Evolutionary conservation across 495 filamentous ascomycete species (phyloP).

Genomic region (Penicillium verhagenii): DNA sequence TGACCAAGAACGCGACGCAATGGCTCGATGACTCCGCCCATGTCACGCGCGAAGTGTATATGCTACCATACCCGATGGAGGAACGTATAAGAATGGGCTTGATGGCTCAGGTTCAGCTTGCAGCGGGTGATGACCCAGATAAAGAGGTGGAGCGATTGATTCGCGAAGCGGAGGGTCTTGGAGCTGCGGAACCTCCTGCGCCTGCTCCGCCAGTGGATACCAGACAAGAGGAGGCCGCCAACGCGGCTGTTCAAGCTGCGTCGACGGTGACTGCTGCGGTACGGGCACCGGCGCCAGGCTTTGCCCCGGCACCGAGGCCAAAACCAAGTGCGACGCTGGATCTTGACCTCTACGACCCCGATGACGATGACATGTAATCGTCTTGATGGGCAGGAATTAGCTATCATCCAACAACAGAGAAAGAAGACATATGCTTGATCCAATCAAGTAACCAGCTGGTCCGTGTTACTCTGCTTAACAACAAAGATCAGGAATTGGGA

Average conservation of each 20-base stretch:
- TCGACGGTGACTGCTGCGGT: conserved; percentile 22
- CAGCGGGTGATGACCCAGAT: conserved; percentile 36
- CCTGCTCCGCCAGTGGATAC: conserved; percentile 22
- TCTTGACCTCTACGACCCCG: conserved; percentile 47
- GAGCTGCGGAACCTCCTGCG: conserved; percentile 29
- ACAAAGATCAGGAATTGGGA: no score
- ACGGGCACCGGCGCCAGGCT: conserved; percentile 18
- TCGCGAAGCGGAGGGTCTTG: conserved; percentile 40
- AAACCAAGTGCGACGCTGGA: conserved; percentile 43
- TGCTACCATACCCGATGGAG: conserved; percentile 48
- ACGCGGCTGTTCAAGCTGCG: conserved; percentile 36
- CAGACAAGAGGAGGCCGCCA: conserved; percentile 35
- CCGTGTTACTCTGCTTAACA: no score
- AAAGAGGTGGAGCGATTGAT: conserved; percentile 45
- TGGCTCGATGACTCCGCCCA: conserved; percentile 49
- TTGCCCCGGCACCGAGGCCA: conserved; percentile 32
- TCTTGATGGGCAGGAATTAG: no score
- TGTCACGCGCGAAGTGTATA: conserved; percentile 43
- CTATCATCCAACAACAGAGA: no score
- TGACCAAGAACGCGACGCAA: conserved; percentile 43
- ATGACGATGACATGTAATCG: conserved; percentile 42
- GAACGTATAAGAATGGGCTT: conserved; percentile 49
- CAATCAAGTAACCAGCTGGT: no score
- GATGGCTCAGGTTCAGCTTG: conserved; percentile 47
- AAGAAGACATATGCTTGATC: no score